These are phyloP conservation scores for Exophiala xenobiotica DNA, from an alignment of 2,329 filamentous ascomycete genomes.

Conservation along the genomic window DNA sequence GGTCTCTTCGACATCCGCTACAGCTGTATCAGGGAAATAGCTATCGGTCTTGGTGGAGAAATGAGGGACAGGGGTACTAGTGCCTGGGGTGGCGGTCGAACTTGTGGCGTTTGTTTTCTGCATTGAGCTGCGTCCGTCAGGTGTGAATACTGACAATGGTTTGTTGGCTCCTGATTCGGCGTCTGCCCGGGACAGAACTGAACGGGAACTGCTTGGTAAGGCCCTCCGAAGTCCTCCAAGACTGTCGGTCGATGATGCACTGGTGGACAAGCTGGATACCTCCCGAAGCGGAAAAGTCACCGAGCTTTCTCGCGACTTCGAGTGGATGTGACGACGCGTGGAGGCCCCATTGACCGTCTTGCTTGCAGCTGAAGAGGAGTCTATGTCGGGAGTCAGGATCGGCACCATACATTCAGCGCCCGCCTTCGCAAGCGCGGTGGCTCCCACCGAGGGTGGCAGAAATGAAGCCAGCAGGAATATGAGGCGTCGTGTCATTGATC, in stretches of 20 bases:
- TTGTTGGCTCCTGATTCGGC: constrained; percentile 2
- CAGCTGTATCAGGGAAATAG: constrained; percentile 27
- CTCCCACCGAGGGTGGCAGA: constrained; percentile 42
- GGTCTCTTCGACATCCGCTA: constrained; percentile 39
- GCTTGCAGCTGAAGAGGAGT: constrained; percentile 16
- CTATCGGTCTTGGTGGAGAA: constrained; percentile 40
- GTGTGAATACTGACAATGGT: constrained; percentile 41
- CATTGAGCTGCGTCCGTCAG: constrained; percentile 42
- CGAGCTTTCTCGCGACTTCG: constrained; percentile 16
- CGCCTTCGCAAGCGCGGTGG: constrained; percentile 16
- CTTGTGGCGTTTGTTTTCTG: constrained; percentile 51
- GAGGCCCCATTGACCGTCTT: constrained; percentile 11
- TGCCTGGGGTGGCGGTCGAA: constrained; percentile 52
- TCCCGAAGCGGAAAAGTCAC: constrained; percentile 18
- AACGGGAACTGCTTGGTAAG: constrained; percentile 11
- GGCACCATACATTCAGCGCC: constrained; percentile 21
- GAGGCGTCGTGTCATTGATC: constrained; percentile 58
- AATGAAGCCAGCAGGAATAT: constrained; percentile 61
- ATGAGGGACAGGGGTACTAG: constrained; percentile 53
- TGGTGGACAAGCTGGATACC: constrained; percentile 37
- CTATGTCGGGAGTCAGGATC: constrained; percentile 21
- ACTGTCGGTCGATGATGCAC: constrained; percentile 46
- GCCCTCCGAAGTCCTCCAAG: constrained; percentile 26
- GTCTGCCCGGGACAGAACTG: constrained; percentile 1
- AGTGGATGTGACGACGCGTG: constrained; percentile 16